These are phyloP conservation scores for Nymphaea thermarum DNA, from an alignment of 164 flowering plant species.

Conservation along the genomic window DNA sequence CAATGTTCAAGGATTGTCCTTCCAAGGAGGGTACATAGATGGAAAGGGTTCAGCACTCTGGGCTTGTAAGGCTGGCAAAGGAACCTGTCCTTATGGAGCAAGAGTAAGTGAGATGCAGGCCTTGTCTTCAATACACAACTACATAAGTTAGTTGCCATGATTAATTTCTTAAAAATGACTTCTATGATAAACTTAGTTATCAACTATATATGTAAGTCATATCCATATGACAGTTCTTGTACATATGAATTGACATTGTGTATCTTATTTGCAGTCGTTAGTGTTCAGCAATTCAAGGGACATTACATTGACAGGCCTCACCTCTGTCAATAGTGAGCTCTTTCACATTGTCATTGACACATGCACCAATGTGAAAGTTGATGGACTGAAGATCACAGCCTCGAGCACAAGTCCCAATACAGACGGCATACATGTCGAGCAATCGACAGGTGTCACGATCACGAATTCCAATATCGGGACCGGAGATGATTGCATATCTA, in stretches of 20 bases:
- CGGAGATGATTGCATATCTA: slow-evolving; percentile 5
- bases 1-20: neutral
- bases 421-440: slow-evolving; percentile 6
- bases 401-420: slow-evolving; percentile 7
- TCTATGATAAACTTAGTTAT: too few species aligned
- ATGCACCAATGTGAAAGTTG: neutral
- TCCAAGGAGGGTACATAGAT: neutral
- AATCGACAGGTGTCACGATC: slow-evolving; percentile 1
- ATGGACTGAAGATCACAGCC: slow-evolving; percentile 1
- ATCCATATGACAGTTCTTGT: too few species aligned
- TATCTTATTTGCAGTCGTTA: too few species aligned
- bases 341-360: neutral
- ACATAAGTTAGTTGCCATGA: too few species aligned
- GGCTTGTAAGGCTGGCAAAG: neutral
- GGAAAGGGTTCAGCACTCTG: neutral
- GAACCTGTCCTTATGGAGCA: neutral
- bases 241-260: too few species aligned
- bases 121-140: too few species aligned
- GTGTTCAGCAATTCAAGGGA: too few species aligned
- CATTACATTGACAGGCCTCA: neutral
- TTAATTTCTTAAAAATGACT: too few species aligned
- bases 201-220: too few species aligned
- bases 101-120: neutral
- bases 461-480: neutral
- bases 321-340: neutral